Evolutionary conservation across 257 asterid genomes (phyloP), one percentile per base, ranked within the genome.

Genomic region (Plectranthus barbatus): DNA sequence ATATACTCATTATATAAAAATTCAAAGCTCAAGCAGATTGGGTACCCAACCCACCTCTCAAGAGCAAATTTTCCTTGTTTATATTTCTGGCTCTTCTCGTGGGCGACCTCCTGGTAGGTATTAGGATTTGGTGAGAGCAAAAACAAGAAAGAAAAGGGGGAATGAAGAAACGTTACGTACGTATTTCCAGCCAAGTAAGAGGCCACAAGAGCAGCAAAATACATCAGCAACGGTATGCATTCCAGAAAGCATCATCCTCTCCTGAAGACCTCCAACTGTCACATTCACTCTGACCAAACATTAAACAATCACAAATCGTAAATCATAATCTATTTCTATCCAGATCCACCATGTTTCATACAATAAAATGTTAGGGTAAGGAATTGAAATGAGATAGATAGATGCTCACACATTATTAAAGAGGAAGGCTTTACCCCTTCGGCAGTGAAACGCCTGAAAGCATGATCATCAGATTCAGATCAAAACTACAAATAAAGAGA

Each of bases 111-210:
- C 97, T 91, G 81, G 3, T 21, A 47, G 37, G 44, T 9, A 9
- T 1, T 37, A 37, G 44, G 44, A n/a, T 1, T 37, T 11, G 31
- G 31, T n/a, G n/a, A 34, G 9, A 9, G 7, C 10, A 6, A 9
- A 34, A 1, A 36, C 9, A 36, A 60, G 26, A 59, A 49, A 8
- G 3, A 19, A 34, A 19, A 14, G 9, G n/a, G 9, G 26, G 9
- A 34, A 17, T 2, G 54, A 0, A 31, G 62, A 71, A 57, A 53
- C n/a, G n/a, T 26, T 26, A 52, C 53, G 8, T 80, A 91, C 96
- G 31, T 87, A 87, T 91, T 91, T 91, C 96, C 97, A 91, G 59
- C 97, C 96, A 54, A 86, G 77, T 37, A 77, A 74, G 49, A 86
- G 92, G 33, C 96, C 91, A 40, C 97, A 91, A 57, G 64, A 76